Evolutionary conservation across 129 eudicot genomes (phyloP).

Genomic region (Arctium minus): DNA sequence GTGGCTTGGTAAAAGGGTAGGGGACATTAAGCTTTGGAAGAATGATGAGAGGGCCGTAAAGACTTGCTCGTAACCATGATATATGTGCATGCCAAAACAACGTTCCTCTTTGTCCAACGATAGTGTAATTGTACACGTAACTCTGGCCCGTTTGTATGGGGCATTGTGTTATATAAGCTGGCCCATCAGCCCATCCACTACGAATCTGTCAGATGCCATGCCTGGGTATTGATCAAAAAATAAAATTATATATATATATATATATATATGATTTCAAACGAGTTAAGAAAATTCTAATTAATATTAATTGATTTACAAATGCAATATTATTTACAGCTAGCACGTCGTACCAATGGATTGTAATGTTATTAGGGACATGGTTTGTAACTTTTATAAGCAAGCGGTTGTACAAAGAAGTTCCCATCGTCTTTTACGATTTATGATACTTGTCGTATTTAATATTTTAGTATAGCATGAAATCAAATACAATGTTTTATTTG

Average conservation of each 20-base stretch:
- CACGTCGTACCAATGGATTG: conserved; percentile 27
- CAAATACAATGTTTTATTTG: too few species aligned
- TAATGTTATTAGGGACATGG: conserved; percentile 28
- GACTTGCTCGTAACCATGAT: conserved; percentile 37
- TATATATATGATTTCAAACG: background rate
- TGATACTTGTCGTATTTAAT: too few species aligned
- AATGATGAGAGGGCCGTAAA: conserved; percentile 47
- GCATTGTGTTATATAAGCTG: conserved; percentile 26
- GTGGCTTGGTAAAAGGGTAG: conserved; percentile 46
- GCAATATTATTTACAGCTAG: background rate
- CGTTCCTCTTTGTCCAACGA: conserved; percentile 54
- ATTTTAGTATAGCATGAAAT: too few species aligned
- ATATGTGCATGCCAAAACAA: conserved; percentile 20
- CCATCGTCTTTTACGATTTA: too few species aligned
- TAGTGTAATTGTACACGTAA: background rate
- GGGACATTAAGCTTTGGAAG: conserved; percentile 43
- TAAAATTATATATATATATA: background rate
- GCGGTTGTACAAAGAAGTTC: background rate
- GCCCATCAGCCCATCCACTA: conserved; percentile 59
- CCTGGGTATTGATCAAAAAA: conserved; percentile 16
- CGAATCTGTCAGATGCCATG: conserved; percentile 52
- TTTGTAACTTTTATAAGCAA: conserved; percentile 30
- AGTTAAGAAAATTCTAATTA: background rate
- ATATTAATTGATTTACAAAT: too few species aligned
- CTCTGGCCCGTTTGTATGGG: conserved; percentile 15